These are phyloP conservation scores for Rhododendron mucronatum DNA, from an alignment of 148 eudicot genomes.

Conservation along the genomic window DNA sequence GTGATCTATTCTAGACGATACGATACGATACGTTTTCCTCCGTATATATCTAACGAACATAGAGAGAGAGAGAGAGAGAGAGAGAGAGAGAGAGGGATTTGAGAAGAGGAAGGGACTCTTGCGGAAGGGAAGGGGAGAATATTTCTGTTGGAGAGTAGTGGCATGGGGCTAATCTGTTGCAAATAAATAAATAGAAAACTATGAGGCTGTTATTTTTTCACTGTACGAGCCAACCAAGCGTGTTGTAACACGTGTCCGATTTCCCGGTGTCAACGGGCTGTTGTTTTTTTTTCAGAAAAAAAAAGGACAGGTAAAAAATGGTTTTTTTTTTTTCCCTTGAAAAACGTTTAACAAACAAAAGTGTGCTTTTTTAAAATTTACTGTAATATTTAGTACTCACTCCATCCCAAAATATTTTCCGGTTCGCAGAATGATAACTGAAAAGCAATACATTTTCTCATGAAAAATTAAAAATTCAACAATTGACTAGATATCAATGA, in stretches of 20 bases:
- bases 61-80: slow-evolving; percentile 3
- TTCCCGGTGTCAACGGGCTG: neutral
- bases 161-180: neutral
- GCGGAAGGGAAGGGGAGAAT: neutral
- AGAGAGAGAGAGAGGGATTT: neutral
- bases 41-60: neutral
- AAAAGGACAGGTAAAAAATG: neutral
- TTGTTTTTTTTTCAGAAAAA: neutral
- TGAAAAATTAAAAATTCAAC: too few species aligned
- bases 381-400: too few species aligned
- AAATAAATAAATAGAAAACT: neutral
- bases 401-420: too few species aligned
- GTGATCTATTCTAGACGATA: neutral
- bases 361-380: too few species aligned
- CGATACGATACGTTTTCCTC: neutral
- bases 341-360: too few species aligned
- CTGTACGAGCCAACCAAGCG: neutral
- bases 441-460: too few species aligned
- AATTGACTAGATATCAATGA: too few species aligned
- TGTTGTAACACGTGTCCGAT: slow-evolving; percentile 9
- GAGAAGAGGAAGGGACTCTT: neutral
- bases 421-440: too few species aligned
- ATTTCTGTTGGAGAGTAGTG: neutral
- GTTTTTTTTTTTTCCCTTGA: too few species aligned
- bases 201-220: slow-evolving; percentile 8